Conservation (phyloP, 495 filamentous ascomycete species). For the Hyaloscypha bicolor region DNA sequence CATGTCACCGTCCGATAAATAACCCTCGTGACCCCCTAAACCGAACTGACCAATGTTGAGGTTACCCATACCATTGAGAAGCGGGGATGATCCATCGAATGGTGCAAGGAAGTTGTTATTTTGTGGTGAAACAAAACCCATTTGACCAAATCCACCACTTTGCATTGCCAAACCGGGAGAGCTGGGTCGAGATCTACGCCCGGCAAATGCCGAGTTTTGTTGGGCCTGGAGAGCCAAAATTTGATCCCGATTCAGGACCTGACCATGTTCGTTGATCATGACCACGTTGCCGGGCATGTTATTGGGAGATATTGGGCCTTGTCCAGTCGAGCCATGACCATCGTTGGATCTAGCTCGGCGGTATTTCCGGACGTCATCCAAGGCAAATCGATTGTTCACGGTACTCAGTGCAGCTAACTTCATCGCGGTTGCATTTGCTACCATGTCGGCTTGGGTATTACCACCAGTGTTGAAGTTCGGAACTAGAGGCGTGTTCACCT, state of each 20-base stretch:
- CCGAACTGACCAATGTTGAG: conserved; percentile 79
- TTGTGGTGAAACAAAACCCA: conserved; percentile 86
- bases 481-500: conserved; percentile 87
- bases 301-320: conserved; percentile 50
- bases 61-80: conserved; percentile 71
- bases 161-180: conserved; percentile 91
- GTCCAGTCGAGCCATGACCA: conserved; percentile 56
- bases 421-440: conserved; percentile 98
- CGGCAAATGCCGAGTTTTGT: conserved; percentile 69
- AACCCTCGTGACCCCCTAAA: conserved; percentile 71
- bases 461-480: conserved; percentile 69
- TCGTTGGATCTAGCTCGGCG: conserved; percentile 90
- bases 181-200: conserved; percentile 85
- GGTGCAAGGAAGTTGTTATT: conserved; percentile 94
- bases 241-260: conserved; percentile 82
- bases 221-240: conserved; percentile 84
- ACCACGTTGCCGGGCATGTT: conserved; percentile 71
- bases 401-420: conserved; percentile 96
- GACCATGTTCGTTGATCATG: conserved; percentile 91
- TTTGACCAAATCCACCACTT: conserved; percentile 59
- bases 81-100: conserved; percentile 73
- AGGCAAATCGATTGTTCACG: conserved; percentile 95
- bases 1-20: conserved; percentile 92
- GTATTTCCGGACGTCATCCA: conserved; percentile 95
- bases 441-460: conserved; percentile 85